Base-by-base conservation (phyloP, 2,329 filamentous ascomycete genomes). In the Metarhizium album region DNA sequence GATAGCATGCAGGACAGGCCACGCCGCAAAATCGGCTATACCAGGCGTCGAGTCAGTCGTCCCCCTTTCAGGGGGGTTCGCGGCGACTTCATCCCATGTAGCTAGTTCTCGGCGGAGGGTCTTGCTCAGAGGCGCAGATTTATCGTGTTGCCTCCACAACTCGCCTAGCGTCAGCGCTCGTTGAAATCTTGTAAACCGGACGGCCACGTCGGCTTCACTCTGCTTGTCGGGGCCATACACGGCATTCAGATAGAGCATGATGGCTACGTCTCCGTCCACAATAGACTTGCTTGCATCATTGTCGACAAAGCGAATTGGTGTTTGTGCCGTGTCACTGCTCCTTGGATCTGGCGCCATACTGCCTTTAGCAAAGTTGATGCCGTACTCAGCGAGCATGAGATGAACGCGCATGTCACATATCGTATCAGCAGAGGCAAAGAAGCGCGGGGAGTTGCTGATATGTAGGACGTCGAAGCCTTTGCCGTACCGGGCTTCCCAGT, bases 381-480 rank as follows among this genome's bases (percentile, higher is more conserved):
- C 71, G 13, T 72, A 63, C 54, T 78, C 74, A 0, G 70, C 67
- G 29, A 81, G 62, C 65, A 78, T 74, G 11, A 81, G 55, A 53
- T 67, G 65, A 2, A 83, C 66, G 2, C 75, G 68, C 62, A 70
- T 61, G 49, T 82, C 78, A 5, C 70, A 66, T 3, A 78, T 58
- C 0, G 57, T 29, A 51, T 82, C 77, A 0, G 63, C 59, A 2
- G 74, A 74, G 3, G 70, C 57, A 58, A 78, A 81, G 46, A 82
- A 65, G 16, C 78, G 66, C 24, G 76, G 71, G 23, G 74, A 68
- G 33, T 61, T 66, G 52, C 69, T 73, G 60, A 84, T 76, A 60
- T 93, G 84, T 52, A 93, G 67, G 5, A 95, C 88, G 61, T 98
- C 87, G 56, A 90, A 95, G 0, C 93, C 93, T 0, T 62, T 58